phyloP scores from a whole-genome alignment of 169 alveolate genomes.

The Besnoitia besnoiti region DNA sequence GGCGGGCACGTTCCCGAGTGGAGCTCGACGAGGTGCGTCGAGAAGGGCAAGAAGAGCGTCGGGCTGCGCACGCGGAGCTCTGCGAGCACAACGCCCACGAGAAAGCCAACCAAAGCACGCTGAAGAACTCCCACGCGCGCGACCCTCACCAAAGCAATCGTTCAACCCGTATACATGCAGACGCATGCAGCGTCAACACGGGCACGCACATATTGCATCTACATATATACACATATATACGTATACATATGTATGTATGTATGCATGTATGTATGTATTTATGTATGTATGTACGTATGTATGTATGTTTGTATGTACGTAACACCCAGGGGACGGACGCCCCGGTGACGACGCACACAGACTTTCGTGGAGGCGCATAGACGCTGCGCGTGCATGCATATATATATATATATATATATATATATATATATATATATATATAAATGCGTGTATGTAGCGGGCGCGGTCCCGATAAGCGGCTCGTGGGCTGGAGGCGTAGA shows the following conservation, averaged over 20 bases:
- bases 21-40: conserved; percentile 22
- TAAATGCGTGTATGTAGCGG: not conserved
- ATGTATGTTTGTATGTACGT: not conserved
- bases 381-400: not conserved
- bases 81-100: not conserved
- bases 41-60: conserved; percentile 31
- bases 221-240: not conserved
- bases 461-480: not conserved
- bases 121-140: too few species aligned
- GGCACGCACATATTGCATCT: not conserved
- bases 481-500: too few species aligned
- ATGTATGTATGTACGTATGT: not conserved
- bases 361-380: not conserved
- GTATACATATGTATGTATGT: not conserved
- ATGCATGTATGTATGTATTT: not conserved
- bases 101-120: too few species aligned
- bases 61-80: conserved; percentile 39
- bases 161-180: too few species aligned
- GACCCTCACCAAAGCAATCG: too few species aligned
- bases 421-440: not conserved
- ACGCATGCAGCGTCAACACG: not conserved
- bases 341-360: too few species aligned
- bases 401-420: not conserved
- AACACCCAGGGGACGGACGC: too few species aligned
- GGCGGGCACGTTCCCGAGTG: not conserved